Conservation (phyloP, 1,139 yeast species). For the Lodderomyces oxycetoniae region DNA sequence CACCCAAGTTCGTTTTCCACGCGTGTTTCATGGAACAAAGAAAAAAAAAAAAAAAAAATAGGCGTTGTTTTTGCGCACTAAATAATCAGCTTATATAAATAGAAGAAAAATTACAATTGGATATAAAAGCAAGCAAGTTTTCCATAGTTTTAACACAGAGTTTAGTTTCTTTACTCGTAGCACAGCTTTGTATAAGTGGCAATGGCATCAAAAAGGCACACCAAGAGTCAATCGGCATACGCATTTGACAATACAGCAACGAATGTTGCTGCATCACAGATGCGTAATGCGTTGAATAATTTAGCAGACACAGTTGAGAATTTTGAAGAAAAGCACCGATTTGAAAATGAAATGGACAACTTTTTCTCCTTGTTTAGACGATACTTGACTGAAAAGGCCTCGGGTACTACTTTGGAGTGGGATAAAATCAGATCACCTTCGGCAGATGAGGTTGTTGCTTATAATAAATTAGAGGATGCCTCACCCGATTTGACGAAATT, state of each 20-base stretch:
- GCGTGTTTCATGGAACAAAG: no score
- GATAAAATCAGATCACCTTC: slow-evolving; percentile 89
- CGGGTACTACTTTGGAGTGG: slow-evolving; percentile 85
- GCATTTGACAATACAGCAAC: slow-evolving; percentile 96
- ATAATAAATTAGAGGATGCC: slow-evolving; percentile 44
- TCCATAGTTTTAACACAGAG: no score
- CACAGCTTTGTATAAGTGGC: no score
- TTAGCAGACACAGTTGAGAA: slow-evolving; percentile 76
- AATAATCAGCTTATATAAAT: no score
- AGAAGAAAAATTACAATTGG: no score
- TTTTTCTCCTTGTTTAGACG: slow-evolving; percentile 92
- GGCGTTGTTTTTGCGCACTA: no score
- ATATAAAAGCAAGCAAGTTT: no score
- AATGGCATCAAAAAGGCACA: slow-evolving; percentile 50
- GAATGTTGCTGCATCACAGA: slow-evolving; percentile 93
- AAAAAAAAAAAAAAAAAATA: no score
- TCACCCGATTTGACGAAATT: slow-evolving; percentile 64
- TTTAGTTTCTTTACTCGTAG: no score
- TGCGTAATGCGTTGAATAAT: slow-evolving; percentile 92
- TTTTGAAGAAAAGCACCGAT: slow-evolving; percentile 51
- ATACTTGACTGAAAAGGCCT: slow-evolving; percentile 83
- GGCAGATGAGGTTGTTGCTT: slow-evolving; percentile 83
- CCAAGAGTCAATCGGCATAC: slow-evolving; percentile 71
- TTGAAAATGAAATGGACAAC: slow-evolving; percentile 92
- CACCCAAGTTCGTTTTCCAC: no score